Evolutionary conservation across 108 stramenopile genomes (phyloP), one percentile per base, ranked within the genome.

Genomic region (Cyclotella baltica): DNA sequence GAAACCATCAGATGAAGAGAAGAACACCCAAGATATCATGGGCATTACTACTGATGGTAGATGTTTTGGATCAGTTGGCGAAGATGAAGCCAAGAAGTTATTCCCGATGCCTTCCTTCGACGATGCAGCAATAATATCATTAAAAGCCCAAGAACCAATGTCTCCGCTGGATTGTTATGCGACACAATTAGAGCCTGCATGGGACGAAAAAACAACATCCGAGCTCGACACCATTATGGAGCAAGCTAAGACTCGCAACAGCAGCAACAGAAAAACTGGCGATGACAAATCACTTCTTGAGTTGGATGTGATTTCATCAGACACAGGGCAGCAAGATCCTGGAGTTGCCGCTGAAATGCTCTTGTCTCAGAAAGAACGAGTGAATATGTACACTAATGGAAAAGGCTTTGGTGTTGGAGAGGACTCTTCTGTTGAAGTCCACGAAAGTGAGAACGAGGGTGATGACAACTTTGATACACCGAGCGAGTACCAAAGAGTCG

Each of bases 351-450:
- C 52, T 10, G 50, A 51, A 56, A 82, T 72, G 29, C 75, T 82
- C 30, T 19, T 72, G 65, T 66, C 57, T 22, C 81, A 82, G 43
- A 56, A 69, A 16, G 74, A 76, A 34, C 81, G 81, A 37, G 61
- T 82, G 33, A 46, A 33, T 20, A 67, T 82, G 52, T 82, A 82
- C 34, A 76, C 61, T 10, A 53, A 62, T 29, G 37, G 43, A 40
- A 30, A 46, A 9, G 70, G 74, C 13, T 82, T 76, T 65, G 81
- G 81, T 46, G 58, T 59, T 19, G 81, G 81, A 29, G 81, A 82
- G 2, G 75, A 82, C 70, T 82, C 81, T 5, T 82, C 81, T 35
- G 81, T 72, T 6, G 63, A 64, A 64, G 11, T 64, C 1, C 22
- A 31, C 71, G 78, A 67, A 15, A 33, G 48, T 34, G 62, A 64